Evolutionary conservation across 2,329 filamentous ascomycete species (phyloP).

Genomic region (Phialophora macrospora): DNA sequence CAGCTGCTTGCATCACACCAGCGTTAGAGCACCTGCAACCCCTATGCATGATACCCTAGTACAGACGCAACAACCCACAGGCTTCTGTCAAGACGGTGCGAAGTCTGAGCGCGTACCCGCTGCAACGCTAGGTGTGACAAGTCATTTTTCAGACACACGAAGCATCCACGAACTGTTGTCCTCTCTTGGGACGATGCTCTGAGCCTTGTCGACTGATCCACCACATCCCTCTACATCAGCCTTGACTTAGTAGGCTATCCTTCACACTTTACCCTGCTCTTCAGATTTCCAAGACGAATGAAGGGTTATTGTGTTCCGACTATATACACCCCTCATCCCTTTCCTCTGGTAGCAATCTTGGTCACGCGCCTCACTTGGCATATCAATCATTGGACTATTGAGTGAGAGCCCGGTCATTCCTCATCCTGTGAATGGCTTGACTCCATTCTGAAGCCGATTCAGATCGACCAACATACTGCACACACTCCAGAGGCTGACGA

Average conservation of each 20-base stretch:
- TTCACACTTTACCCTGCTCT: not conserved
- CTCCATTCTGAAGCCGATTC: not conserved
- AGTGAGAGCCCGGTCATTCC: not conserved
- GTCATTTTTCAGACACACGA: not conserved
- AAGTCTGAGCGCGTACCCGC: not conserved
- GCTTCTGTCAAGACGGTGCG: not conserved
- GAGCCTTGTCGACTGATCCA: constrained; percentile 11
- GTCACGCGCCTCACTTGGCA: not conserved
- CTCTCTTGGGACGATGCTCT: not conserved
- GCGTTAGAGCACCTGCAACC: constrained; percentile 9
- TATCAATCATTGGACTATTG: not conserved
- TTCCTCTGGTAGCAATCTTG: not conserved
- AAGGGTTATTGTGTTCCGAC: not conserved
- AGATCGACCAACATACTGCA: not conserved
- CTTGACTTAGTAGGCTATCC: not conserved
- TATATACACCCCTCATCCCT: not conserved
- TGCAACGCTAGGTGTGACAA: constrained; percentile 6
- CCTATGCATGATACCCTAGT: constrained; percentile 7
- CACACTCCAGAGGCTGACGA: not conserved
- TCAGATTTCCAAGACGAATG: not conserved
- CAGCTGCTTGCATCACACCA: constrained; percentile 8
- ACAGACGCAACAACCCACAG: not conserved
- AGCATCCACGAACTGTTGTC: not conserved
- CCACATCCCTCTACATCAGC: not conserved
- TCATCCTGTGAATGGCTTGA: not conserved